Base-by-base conservation (phyloP, 805 yeast genomes). In the Candida michaelii region DNA sequence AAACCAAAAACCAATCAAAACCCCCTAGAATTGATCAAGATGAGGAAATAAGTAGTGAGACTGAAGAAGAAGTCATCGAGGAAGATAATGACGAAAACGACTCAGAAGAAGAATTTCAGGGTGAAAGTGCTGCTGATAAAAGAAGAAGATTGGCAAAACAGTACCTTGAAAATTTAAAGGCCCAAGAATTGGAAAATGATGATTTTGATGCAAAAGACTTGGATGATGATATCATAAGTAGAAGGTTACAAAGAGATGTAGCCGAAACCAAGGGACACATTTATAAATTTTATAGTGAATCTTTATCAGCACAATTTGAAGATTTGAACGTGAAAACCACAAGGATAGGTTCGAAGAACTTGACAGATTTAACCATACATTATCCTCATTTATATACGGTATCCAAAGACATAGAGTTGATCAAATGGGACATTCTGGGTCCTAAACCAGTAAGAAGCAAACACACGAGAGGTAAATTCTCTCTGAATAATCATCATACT, bases 131-230 rank as follows among this genome's bases (percentile, higher is more conserved):
- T 7, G 95, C 96, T 0, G 99, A 93, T 57, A 89, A 88, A 64
- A 80, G 99, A 64, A 79, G 99, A 65, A 74, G 98, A 57, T 73
- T 93, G 46, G 98, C 98, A 13, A 89, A 89, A 63, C 93, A 90
- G 63, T 93, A 93, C 62, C 69, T 93, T 48, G 89, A 84, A 35
- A 85, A 85, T 56, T 66, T 93, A 55, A 80, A 85, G 59, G 65
- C 70, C 3, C 30, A 42, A 13, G 68, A 64, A 44, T 29, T 58
- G 21, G 75, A 61, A 8, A 49, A 51, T 9, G 57, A 54, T 18
- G 63, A 59, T 19, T 90, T 88, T 54, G 96, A 89, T 68, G 98
- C 99, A 8, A 79, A 82, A 51, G 97, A 93, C 53, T 65, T 91
- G 52, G 99, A 91, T 63, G 77, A 83, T 44, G 98, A 93, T 54